Base-by-base conservation (phyloP, 345 rosid species). In the Populus tremula region DNA sequence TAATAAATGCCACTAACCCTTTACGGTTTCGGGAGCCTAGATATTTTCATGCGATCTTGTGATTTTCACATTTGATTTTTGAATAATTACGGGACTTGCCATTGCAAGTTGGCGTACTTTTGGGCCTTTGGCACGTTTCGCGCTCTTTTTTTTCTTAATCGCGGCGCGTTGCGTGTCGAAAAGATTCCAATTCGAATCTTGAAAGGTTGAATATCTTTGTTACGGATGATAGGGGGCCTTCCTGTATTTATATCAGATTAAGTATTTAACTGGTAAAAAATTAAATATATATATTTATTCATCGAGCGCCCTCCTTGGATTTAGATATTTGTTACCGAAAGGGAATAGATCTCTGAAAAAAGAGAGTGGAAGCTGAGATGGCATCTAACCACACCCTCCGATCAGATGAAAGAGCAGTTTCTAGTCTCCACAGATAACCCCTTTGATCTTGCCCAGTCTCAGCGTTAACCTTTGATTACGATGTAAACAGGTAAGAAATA, bases 81-180 rank as follows among this genome's bases (percentile, higher is more conserved):
- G 0, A 0, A 1, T 0, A 61, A 82, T 88, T 86, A 87, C 88
- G 33, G 38, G 1, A 0, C 12, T 3, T 82, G 86, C 93, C 93
- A 83, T 84, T 56, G 2, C 4, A 0, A n/a, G 36, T 35, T 56
- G n/a, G 49, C 7, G 14, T 18, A 0, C 21, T 65, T 27, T 6
- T 16, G 27, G n/a, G 5, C 21, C 31, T 13, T 2, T 6, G 27
- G n/a, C 29, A 1, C 63, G 27, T 56, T 56, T 56, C 63, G 63
- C 63, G 25, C 63, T 56, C 3, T 56, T 56, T 54, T 0, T 56
- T 23, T n/a, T 56, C 4, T 56, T 8, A 10, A 56, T 56, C 63
- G 29, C 63, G 14, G 14, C 35, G 64, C 5, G 64, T 59, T 2
- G 29, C 25, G 64, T 59, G 25, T 61, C 10, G 65, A 61, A 56